phyloP scores from a whole-genome alignment of 2,329 filamentous ascomycete genomes.

The Apiospora kogelbergensis region DNA sequence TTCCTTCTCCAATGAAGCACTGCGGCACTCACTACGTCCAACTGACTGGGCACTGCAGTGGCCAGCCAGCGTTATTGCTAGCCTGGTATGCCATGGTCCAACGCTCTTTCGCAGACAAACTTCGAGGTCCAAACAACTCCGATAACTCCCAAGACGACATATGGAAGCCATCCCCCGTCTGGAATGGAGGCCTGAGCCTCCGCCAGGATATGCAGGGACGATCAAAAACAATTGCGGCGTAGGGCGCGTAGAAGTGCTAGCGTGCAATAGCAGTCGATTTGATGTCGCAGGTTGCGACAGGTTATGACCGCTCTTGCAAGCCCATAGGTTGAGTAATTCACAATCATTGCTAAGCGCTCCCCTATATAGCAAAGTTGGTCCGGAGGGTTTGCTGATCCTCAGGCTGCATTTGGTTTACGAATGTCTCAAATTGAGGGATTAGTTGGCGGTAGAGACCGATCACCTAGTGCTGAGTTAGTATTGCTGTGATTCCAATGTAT shows the following conservation, averaged over 20 bases:
- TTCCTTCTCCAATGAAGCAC: background rate
- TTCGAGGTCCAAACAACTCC: background rate
- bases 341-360: background rate
- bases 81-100: background rate
- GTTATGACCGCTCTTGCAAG: background rate
- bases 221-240: background rate
- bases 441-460: conserved; percentile 57
- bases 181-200: background rate
- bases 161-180: background rate
- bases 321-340: background rate
- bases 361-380: conserved; percentile 38
- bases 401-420: conserved; percentile 50
- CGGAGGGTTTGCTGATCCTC: conserved; percentile 51
- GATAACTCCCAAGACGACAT: background rate
- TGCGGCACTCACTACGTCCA: background rate
- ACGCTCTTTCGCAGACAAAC: background rate
- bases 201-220: background rate
- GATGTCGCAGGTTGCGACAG: background rate
- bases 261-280: background rate
- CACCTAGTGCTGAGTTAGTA: conserved; percentile 36
- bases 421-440: conserved; percentile 59
- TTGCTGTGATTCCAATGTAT: conserved; percentile 10
- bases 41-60: background rate
- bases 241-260: background rate
- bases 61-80: background rate